phyloP scores from a whole-genome alignment of 441 rosid genomes.

The Bruguiera hainesii region DNA sequence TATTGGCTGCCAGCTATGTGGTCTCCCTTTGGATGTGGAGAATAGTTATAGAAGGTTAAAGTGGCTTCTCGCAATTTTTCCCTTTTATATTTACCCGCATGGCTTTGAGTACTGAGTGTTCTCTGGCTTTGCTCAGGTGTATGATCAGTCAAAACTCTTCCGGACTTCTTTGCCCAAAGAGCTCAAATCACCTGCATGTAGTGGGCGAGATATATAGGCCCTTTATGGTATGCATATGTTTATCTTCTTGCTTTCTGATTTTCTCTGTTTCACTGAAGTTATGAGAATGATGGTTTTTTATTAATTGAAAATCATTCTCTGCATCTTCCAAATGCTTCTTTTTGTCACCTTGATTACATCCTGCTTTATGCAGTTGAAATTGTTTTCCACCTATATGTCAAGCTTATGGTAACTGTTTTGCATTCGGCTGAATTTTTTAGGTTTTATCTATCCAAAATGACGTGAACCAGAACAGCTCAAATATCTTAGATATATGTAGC shows the following conservation, averaged over 20 bases:
- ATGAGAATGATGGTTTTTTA: neutral
- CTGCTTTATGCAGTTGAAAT: neutral
- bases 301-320: neutral
- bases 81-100: neutral
- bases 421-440: too few relatives aligned
- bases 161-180: slow-evolving; percentile 41
- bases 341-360: neutral
- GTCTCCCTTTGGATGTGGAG: slow-evolving; percentile 39
- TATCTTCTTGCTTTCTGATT: neutral
- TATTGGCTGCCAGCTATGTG: slow-evolving; percentile 47
- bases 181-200: slow-evolving; percentile 43
- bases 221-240: slow-evolving; percentile 36
- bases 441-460: too few relatives aligned
- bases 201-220: slow-evolving; percentile 48
- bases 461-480: neutral
- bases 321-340: neutral
- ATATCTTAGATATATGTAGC: neutral
- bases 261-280: neutral
- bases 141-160: slow-evolving; percentile 22
- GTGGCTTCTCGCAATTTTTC: slow-evolving; percentile 11
- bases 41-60: slow-evolving; percentile 26
- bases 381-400: neutral
- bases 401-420: neutral
- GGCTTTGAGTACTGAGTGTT: slow-evolving; percentile 6
- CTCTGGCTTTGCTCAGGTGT: slow-evolving; percentile 27